Evolutionary conservation across 257 asterid genomes (phyloP).

Genomic region (Ocimum tenuiflorum): DNA sequence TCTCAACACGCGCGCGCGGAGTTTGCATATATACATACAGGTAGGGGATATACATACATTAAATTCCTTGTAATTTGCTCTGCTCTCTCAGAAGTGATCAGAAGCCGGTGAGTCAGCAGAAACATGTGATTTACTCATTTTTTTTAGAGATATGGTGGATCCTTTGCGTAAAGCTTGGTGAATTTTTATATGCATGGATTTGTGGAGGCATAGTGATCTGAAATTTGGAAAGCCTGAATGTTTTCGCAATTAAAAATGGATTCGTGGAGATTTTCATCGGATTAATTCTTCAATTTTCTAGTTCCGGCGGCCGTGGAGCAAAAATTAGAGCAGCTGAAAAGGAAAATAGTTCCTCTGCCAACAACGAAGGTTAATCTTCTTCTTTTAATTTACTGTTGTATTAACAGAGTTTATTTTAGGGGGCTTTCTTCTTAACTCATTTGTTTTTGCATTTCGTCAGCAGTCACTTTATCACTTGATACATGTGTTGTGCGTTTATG

Average conservation of each 20-base stretch:
- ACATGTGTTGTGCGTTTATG: no score
- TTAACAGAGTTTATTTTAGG: neutral
- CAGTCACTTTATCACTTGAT: no score
- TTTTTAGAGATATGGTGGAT: neutral
- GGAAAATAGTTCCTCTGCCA: neutral
- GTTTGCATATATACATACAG: neutral
- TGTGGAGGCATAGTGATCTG: neutral
- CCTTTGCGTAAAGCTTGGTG: neutral
- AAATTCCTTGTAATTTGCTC: neutral
- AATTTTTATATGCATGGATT: slow-evolving; percentile 9
- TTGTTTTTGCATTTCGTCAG: no score
- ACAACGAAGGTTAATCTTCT: slow-evolving; percentile 5
- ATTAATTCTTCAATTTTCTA: neutral
- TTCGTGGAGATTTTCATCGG: neutral
- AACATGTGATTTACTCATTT: neutral
- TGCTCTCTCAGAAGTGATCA: neutral
- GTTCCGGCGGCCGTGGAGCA: neutral
- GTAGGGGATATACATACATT: neutral
- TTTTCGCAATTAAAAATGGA: neutral
- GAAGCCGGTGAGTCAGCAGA: slow-evolving; percentile 22
- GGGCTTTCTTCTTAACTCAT: no score
- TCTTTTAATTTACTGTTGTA: neutral
- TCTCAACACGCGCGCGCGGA: neutral
- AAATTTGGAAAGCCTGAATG: neutral
- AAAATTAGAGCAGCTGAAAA: neutral